Evolutionary conservation across 441 rosid genomes (phyloP), one percentile per base, ranked within the genome.

Genomic region (Flueggea neowawraea): DNA sequence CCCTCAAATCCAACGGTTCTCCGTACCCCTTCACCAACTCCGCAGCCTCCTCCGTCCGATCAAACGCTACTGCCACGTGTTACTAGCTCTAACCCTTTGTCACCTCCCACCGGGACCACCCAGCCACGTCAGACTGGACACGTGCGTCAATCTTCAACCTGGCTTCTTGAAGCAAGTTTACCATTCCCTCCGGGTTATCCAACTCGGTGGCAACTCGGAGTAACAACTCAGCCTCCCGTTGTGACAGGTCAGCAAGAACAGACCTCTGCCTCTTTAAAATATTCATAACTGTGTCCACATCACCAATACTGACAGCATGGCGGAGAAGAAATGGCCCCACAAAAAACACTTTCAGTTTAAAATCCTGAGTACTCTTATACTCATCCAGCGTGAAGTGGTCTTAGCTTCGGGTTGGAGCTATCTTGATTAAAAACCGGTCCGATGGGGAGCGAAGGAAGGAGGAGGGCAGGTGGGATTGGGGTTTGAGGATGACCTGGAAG

Each of bases 301-400:
- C 81, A 12, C 81, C 83, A 22, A 53, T 52, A 12, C 45, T 39
- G 10, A 83, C 83, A 0, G 85, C 85, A 5, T 81, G 85, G 13
- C 53, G 80, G 59, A 85, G 80, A 15, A 85, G 86, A 52, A 76
- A 69, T 0, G 77, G 74, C 0, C 91, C 88, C 3, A 76, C 81
- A 11, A 81, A 86, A 28, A 81, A 80, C 11, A 86, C 86, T 73
- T 81, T 85, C 32, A 81, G 79, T 69, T 78, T 81, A 59, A 81
- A 60, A 54, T 75, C 81, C 60, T 14, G 14, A 3, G 50, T 6
- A 9, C 5, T 11, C 5, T 47, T 36, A 8, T 1, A 36, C 0
- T 36, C 41, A 5, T 36, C 41, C 41, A 8, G 28, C 28, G 28
- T 22, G 1, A 22, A 22, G 28, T 43, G 45, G 45, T 6, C 45